Evolutionary conservation across 1,139 yeast species (phyloP).

Genomic region (Casaregolazyma lundiana): DNA sequence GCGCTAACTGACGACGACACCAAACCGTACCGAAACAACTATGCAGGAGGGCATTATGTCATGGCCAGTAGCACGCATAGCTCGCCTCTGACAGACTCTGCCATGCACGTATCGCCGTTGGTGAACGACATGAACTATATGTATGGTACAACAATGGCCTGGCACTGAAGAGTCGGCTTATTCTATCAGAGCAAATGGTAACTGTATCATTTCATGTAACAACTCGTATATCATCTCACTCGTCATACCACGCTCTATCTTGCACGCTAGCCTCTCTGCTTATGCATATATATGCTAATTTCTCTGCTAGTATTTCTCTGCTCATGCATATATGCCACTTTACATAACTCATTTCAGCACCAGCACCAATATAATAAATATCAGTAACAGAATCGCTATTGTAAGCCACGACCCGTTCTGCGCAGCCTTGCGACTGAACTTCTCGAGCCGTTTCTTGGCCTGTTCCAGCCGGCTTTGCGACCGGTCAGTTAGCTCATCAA

Average conservation of each 20-base stretch:
- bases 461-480: slow-evolving; percentile 48
- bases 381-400: slow-evolving; percentile 57
- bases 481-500: slow-evolving; percentile 61
- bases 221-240: no score
- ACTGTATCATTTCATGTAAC: no score
- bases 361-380: slow-evolving; percentile 53
- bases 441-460: slow-evolving; percentile 52
- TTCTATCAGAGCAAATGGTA: no score
- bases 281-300: no score
- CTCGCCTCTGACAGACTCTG: slow-evolving; percentile 3
- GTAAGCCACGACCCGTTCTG: slow-evolving; percentile 74
- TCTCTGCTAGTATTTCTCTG: no score
- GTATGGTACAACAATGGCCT: neutral
- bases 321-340: no score
- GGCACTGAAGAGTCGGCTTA: no score
- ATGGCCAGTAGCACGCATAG: neutral
- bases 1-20: slow-evolving; percentile 32
- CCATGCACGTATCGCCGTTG: neutral
- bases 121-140: neutral
- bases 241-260: no score
- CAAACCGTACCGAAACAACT: slow-evolving; percentile 9
- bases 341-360: slow-evolving; percentile 46
- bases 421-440: slow-evolving; percentile 52
- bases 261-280: no score
- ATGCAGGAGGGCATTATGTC: neutral